Percentiles rank a stretch among this genome's conserved stretches.
These are phyloP conservation scores for Phytophthora sojae DNA, from an alignment of 352 stramenopile species.

Conservation along the genomic window DNA sequence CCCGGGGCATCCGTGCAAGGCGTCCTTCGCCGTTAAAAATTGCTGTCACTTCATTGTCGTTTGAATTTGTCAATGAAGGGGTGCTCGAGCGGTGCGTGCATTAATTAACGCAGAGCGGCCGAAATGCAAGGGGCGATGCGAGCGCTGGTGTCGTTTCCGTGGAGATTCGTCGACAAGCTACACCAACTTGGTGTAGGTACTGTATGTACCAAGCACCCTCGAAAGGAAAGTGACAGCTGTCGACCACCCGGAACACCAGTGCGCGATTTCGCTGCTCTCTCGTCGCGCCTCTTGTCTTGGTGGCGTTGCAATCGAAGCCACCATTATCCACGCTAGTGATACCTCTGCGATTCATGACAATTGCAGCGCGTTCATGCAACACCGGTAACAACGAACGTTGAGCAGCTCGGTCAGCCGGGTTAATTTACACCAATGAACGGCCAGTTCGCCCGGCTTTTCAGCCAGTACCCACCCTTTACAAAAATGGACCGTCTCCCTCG, in stretches of 20 bases:
- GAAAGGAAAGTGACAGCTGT: slow-evolving; percentile 6
- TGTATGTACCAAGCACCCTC: background rate
- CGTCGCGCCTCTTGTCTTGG: slow-evolving; percentile 12
- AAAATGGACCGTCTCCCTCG: no score
- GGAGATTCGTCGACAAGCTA: background rate
- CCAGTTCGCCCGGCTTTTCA: no score
- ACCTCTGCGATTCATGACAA: background rate
- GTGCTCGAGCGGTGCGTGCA: no score
- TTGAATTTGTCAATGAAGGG: no score
- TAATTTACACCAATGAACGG: no score
- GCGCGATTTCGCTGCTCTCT: slow-evolving; percentile 20
- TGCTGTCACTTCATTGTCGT: no score
- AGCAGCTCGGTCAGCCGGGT: no score
- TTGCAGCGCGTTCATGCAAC: slow-evolving; percentile 1
- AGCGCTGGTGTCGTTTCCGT: slow-evolving; percentile 1
- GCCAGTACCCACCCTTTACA: no score
- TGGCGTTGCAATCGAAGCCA: slow-evolving; percentile 27
- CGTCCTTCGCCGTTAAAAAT: no score
- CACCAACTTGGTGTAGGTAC: background rate
- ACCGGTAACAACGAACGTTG: background rate
- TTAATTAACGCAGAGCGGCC: no score
- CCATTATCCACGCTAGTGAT: slow-evolving; percentile 5
- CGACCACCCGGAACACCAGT: slow-evolving; percentile 11
- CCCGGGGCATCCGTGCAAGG: background rate
- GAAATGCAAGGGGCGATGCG: background rate